These are phyloP conservation scores for Colletotrichum sp. DNA, from an alignment of 2,329 filamentous ascomycete species.

Conservation along the genomic window DNA sequence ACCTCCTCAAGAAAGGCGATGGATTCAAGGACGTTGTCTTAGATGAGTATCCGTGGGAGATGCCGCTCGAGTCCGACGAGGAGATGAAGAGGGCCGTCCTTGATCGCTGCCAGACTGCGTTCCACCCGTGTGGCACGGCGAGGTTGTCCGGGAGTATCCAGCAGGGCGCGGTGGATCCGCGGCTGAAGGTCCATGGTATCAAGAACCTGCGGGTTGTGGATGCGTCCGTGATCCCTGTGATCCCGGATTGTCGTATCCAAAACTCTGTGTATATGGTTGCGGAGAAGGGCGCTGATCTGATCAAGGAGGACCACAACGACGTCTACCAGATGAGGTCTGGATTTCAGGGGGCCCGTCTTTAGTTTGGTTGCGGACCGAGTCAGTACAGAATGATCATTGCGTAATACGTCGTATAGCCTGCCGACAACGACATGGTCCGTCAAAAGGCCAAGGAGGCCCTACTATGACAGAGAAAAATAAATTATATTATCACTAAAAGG, in stretches of 20 bases:
- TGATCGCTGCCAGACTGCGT: no score
- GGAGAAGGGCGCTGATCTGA: background rate
- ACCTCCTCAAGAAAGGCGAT: no score
- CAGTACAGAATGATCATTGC: background rate
- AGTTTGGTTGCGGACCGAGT: background rate
- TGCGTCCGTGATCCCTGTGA: background rate
- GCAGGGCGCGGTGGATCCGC: no score
- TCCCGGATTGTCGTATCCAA: background rate
- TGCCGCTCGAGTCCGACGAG: no score
- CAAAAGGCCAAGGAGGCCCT: background rate
- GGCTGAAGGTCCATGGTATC: no score
- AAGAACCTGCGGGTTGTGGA: no score
- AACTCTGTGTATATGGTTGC: background rate
- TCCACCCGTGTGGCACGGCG: no score
- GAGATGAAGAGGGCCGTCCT: no score
- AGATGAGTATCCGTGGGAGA: no score
- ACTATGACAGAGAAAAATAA: background rate
- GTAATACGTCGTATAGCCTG: background rate
- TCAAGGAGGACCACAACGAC: background rate
- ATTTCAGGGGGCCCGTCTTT: background rate
- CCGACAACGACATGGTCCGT: background rate
- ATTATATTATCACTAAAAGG: background rate
- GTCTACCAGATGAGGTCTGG: background rate
- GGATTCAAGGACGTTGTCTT: no score
- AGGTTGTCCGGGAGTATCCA: no score